A percentile compares a stretch with the other conserved stretches of the same genome.
These are phyloP conservation scores for Cryptococcus sp. DNA, from an alignment of 1,284 basidiomycete species.

Conservation along the genomic window DNA sequence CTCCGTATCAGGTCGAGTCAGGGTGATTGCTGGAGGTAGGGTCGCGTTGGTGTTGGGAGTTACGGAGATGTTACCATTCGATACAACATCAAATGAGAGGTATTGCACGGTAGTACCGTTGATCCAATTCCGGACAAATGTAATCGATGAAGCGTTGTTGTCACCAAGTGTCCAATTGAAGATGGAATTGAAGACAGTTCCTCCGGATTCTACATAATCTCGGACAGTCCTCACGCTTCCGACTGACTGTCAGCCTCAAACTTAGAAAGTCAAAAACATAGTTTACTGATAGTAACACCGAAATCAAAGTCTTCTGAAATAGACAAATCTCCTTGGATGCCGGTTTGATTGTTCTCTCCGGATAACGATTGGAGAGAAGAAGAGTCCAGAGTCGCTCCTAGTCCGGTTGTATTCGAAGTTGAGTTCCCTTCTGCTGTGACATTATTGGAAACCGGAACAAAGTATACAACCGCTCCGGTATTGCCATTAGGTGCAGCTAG, in stretches of 20 bases:
- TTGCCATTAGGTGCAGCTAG: constrained; percentile 51
- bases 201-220: constrained; percentile 43
- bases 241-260: constrained; percentile 19
- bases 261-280: neutral
- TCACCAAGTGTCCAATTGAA: constrained; percentile 52
- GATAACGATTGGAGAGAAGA: constrained; percentile 11
- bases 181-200: constrained; percentile 39
- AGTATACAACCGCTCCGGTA: constrained; percentile 48
- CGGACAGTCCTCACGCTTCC: constrained; percentile 50
- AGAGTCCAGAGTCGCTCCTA: constrained; percentile 32
- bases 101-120: constrained; percentile 47
- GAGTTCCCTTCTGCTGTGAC: neutral
- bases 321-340: constrained; percentile 44
- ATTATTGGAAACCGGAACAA: constrained; percentile 32
- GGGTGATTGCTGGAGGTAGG: constrained; percentile 40
- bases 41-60: constrained; percentile 38
- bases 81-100: constrained; percentile 33
- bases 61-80: constrained; percentile 38
- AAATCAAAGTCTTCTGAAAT: constrained; percentile 46
- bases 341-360: constrained; percentile 41
- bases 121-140: constrained; percentile 50
- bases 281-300: constrained; percentile 46
- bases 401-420: neutral
- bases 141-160: constrained; percentile 38
- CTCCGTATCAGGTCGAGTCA: constrained; percentile 32